Base-by-base conservation (phyloP, 2,329 filamentous ascomycete species). In the Pseudocercospora fuligena region DNA sequence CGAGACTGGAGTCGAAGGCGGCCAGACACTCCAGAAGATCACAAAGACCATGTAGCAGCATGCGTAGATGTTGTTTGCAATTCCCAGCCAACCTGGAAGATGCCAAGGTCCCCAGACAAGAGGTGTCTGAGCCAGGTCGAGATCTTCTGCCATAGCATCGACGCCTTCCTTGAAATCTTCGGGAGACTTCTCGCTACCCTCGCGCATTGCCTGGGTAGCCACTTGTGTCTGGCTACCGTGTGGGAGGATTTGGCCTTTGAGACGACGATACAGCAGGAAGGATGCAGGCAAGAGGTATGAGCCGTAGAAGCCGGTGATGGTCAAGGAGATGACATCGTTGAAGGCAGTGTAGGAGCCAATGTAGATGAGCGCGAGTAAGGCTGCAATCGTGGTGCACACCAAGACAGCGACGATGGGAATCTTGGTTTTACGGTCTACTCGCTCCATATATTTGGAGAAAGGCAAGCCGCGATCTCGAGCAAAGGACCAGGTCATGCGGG, bases 31-130 rank as follows among this genome's bases (percentile, higher is more conserved):
- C 80, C 85, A 88, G 75, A 89, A 88, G 11, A 86, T 81, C 1
- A 88, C 79, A 47, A 88, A 82, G 0, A 84, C 65, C 73, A 85
- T 82, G 71, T 87, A 89, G 2, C 79, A 59, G 70, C 84, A 85
- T 0, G 85, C 82, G 59, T 87, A 84, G 0, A 79, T 72, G 64
- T 88, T 89, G 73, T 88, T 88, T 23, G 82, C 71, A 5, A 82
- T 84, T 0, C 87, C 86, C 1, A 85, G 72, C 0, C 79, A 72
- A 3, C 85, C 85, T 0, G 83, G 83, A 0, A 88, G 65, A 49
- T 81, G 82, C 81, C 85, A 89, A 0, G 86, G 85, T 0, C 87
- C 87, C 86, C 86, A 89, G 7, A 80, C 74, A 0, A 85, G 75
- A 23, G 70, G 72, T 16, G 76, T 76, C 60, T 72, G 69, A 23